Evolutionary conservation across 176 grass and related monocot species (phyloP).

Genomic region (Hordeum marinum): DNA sequence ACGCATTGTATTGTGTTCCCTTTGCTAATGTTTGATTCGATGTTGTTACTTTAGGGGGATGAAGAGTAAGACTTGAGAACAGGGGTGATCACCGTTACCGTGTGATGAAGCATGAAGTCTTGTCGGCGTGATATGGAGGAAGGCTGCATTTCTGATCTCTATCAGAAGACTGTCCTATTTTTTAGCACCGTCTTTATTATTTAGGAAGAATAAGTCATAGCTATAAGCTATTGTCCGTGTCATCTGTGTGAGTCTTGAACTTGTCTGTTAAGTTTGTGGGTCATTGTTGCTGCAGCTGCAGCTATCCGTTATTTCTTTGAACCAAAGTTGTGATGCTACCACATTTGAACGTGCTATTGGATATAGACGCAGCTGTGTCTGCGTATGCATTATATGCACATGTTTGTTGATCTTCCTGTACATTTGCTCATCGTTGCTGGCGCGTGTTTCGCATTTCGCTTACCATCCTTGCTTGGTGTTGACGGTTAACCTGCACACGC

Average conservation of each 20-base stretch:
- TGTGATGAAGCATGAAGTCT: constrained; percentile 13
- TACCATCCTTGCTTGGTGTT: too few species aligned
- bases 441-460: too few species aligned
- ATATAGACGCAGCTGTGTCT: neutral
- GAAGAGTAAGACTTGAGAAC: constrained; percentile 20
- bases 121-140: neutral
- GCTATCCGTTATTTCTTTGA: neutral
- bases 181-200: neutral
- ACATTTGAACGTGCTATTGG: neutral
- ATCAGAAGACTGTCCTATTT: neutral
- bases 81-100: neutral
- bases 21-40: neutral
- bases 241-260: neutral
- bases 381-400: neutral
- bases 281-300: neutral
- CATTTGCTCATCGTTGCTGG: too few species aligned
- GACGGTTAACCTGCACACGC: too few species aligned
- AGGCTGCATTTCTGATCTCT: neutral
- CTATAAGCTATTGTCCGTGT: neutral
- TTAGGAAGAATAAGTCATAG: neutral
- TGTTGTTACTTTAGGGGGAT: neutral
- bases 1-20: neutral
- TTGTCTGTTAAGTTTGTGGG: neutral
- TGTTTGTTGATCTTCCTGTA: too few species aligned
- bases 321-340: neutral